Evolutionary conservation across 2,329 filamentous ascomycete species (phyloP).

Genomic region (Fusarium dlaminii): DNA sequence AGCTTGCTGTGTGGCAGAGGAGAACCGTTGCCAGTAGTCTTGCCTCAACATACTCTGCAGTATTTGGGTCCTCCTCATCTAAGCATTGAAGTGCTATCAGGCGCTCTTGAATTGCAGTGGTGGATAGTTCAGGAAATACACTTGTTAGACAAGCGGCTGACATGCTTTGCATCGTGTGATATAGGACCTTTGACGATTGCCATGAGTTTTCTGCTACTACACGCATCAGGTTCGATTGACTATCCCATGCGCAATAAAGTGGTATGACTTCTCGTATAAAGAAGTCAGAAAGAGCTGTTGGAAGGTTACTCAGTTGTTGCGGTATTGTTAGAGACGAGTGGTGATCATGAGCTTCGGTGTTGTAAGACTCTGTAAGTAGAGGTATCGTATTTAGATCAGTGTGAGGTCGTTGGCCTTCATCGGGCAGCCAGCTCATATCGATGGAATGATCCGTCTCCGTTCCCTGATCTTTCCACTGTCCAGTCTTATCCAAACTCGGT

Average conservation of each 20-base stretch:
- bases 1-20: not conserved
- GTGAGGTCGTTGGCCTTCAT: not conserved
- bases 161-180: not conserved
- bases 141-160: not conserved
- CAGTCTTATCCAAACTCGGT: not conserved
- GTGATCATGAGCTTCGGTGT: accelerated
- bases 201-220: not conserved
- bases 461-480: not conserved
- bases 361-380: not conserved
- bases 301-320: not conserved
- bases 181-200: not conserved
- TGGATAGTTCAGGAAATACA: not conserved
- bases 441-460: not conserved
- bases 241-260: not conserved
- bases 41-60: not conserved
- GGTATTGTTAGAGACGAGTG: too few species aligned
- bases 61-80: not conserved
- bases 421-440: not conserved
- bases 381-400: not conserved
- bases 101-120: not conserved
- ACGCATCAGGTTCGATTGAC: not conserved
- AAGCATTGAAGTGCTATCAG: not conserved
- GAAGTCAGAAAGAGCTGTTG: not conserved
- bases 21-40: not conserved
- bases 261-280: not conserved